Evolutionary conservation across 192 early-diverging fungal species (phyloP).

Genomic region (Allomyces javanicus): DNA sequence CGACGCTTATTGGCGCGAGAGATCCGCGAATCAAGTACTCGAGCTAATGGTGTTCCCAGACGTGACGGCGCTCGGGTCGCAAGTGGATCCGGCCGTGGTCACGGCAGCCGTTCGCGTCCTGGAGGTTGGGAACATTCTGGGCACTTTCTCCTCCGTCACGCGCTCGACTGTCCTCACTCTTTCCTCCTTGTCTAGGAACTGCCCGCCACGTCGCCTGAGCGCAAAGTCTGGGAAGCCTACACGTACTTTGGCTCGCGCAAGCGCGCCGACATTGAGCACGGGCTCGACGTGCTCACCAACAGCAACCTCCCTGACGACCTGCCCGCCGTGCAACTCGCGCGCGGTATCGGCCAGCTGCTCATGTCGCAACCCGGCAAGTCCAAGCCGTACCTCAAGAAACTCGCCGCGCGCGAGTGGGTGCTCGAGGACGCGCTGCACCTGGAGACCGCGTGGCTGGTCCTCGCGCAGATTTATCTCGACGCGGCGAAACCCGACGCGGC

Average conservation of each 20-base stretch:
- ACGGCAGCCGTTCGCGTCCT: too few relatives aligned
- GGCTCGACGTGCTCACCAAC: not conserved
- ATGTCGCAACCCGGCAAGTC: not conserved
- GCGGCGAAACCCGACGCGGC: not conserved
- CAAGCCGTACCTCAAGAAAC: not conserved
- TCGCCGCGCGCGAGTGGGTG: not conserved
- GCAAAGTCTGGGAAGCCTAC: not conserved
- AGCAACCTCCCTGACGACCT: not conserved
- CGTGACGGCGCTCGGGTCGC: not conserved
- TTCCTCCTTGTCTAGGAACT: not conserved
- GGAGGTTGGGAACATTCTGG: too few relatives aligned
- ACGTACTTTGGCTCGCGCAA: not conserved
- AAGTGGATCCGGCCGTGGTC: too few relatives aligned
- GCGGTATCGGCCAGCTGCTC: not conserved
- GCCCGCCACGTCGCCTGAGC: not conserved
- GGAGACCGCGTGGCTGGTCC: not conserved
- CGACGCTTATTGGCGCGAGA: not conserved
- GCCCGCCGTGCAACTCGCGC: not conserved
- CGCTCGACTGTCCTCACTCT: too few relatives aligned
- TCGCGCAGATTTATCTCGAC: not conserved
- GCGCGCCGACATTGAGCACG: not conserved
- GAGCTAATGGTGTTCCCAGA: not conserved
- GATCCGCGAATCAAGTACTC: not conserved
- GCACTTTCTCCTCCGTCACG: too few relatives aligned
- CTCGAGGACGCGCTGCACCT: not conserved